A percentile compares a stretch with the other conserved stretches of the same genome.
These are phyloP conservation scores for Coemansia sp. DNA, from an alignment of 192 early-diverging fungal genomes.

Conservation along the genomic window DNA sequence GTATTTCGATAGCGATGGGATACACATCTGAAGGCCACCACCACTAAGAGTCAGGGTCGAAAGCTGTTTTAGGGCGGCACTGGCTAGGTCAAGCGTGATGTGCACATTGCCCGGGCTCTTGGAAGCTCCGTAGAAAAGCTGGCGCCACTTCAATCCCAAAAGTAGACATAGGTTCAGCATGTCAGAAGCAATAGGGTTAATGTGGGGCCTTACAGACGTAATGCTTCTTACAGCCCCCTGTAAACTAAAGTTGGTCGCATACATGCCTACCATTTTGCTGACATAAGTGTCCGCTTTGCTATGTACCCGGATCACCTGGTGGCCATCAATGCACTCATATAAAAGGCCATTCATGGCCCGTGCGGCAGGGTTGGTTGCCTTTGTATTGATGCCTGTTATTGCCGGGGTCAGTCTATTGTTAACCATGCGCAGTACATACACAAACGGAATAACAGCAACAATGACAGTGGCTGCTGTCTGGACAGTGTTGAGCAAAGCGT, in stretches of 20 bases:
- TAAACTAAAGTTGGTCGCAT: not conserved
- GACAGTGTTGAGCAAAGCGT: constrained; percentile 1
- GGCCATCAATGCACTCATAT: not conserved
- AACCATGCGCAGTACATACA: not conserved
- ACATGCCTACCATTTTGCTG: not conserved
- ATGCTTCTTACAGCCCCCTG: not conserved
- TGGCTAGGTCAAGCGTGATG: constrained; percentile 1
- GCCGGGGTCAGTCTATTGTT: not conserved
- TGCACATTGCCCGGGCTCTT: constrained; percentile 3
- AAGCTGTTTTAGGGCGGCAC: not conserved
- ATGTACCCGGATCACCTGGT: constrained; percentile 1
- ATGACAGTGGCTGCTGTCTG: not conserved
- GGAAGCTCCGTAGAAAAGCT: not conserved
- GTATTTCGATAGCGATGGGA: constrained; percentile 2
- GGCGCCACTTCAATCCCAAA: not conserved
- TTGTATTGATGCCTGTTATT: too few relatives aligned
- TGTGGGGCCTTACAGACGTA: not conserved
- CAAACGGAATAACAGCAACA: not conserved
- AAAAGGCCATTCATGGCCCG: too few relatives aligned
- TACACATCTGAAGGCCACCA: not conserved
- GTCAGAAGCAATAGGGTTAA: not conserved
- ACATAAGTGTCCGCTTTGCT: not conserved
- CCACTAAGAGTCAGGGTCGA: not conserved
- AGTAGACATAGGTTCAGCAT: constrained; percentile 1
- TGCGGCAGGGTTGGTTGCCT: too few relatives aligned